Base-by-base conservation (phyloP, 768 basidiomycete species). In the Scleroderma bovista region DNA sequence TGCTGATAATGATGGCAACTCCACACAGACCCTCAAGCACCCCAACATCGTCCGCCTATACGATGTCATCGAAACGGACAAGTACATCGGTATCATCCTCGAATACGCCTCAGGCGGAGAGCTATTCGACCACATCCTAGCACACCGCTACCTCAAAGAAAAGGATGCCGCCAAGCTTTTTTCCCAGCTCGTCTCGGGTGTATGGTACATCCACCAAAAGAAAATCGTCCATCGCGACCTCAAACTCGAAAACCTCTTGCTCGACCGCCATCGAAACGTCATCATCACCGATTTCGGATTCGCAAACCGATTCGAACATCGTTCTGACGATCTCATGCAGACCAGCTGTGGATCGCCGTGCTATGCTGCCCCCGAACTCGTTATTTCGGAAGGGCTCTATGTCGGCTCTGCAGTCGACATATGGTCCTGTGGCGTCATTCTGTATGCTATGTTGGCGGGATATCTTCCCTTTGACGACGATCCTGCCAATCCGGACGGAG, bases 281-380 rank as follows among this genome's bases (percentile, higher is more conserved):
- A 95, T 99, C 74, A 96, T 99, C 74, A 97, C 96, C 50, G 96
- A 98, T 67, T 99, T 99, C 67, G 96, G 96, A 12, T 99, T 98
- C 61, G 96, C 96, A 52, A 99, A 98, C 72, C 84, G 88, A 44
- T 99, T 98, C 65, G 92, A 95, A 67, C 90, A 95, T 62, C 83
- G 84, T 29, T 56, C 84, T 10, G 92, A 94, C 69, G 96, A 99
- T 64, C 81, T 98, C 56, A 98, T 98, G 96, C 93, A 96, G 63
- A 98, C 96, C 0, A 90, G 86, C 56, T 98, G 96, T 56, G 96
- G 96, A 15, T 89, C 86, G 24, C 96, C 96, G 0, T 99, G 96
- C 69, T 99, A 98, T 66, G 96, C 96, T 6, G 96, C 96, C 0
- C 96, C 96, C 0, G 96, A 99, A 65, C 77, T 99, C 11, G 96